Evolutionary conservation across 805 yeast genomes (phyloP).

Genomic region (Wickerhamiella sorbophila): DNA sequence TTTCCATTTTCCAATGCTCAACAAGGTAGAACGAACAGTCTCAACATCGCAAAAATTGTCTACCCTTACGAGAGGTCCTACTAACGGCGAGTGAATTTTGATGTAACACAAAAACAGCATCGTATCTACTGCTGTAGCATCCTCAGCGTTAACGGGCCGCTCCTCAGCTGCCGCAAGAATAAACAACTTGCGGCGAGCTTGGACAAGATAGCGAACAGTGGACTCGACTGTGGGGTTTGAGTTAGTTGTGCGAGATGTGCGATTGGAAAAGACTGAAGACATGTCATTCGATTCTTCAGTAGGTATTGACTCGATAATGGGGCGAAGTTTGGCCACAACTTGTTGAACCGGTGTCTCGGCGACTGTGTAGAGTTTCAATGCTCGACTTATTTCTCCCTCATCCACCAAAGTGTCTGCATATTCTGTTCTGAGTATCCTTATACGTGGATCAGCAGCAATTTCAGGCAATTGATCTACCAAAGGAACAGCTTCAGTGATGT

Average conservation of each 20-base stretch:
- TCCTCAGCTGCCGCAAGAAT: not conserved
- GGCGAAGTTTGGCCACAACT: not conserved
- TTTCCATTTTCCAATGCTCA: conserved; percentile 32
- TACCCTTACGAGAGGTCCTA: conserved; percentile 71
- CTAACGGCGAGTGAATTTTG: conserved; percentile 49
- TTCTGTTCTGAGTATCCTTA: conserved; percentile 6
- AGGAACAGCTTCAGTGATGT: not conserved
- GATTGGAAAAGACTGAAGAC: not conserved
- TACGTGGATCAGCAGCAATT: not conserved
- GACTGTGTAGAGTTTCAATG: conserved; percentile 9
- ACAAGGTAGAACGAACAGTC: conserved; percentile 42
- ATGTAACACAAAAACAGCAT: conserved; percentile 63
- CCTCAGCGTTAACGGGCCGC: conserved; percentile 10
- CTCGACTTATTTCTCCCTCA: conserved; percentile 6
- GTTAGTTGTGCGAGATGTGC: not conserved
- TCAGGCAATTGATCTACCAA: conserved; percentile 1
- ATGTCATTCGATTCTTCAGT: not conserved
- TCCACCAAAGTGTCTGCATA: conserved; percentile 8
- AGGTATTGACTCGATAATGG: not conserved
- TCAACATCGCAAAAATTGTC: conserved; percentile 58
- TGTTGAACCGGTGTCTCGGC: conserved; percentile 6
- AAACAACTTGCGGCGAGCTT: conserved; percentile 6
- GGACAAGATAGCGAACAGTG: not conserved
- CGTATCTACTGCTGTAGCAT: conserved; percentile 50
- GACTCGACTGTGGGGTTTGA: not conserved